Evolutionary conservation across 108 stramenopile species (phyloP), one percentile per base, ranked within the genome.

Genomic region (Schizochytrium sp.): DNA sequence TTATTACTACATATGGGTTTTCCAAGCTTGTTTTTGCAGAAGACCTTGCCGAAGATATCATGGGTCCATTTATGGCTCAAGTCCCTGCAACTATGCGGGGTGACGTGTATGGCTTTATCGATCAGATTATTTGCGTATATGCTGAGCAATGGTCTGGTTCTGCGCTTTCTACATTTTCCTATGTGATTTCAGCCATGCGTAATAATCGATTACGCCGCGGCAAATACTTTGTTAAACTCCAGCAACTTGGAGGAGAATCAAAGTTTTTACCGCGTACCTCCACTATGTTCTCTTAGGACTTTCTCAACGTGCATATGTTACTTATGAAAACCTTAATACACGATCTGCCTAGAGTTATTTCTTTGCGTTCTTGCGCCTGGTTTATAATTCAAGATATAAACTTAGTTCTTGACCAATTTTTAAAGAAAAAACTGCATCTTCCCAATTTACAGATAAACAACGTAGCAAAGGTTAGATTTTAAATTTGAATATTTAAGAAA

Each of bases 111-210:
- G 76, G 50, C n/a, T 83, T 83, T 28, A 83, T 83, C 2, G 76
- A 83, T 28, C 76, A 83, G 3, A 83, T 83, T 50, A 55, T 83
- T 49, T 49, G 76, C n/a, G 28, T 55, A n/a, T 83, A 83, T 42
- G 76, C 76, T 5, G 76, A 83, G 76, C 47, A 53, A n/a, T 83
- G 76, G 76, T 83, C 76, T 50, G 76, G 76, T n/a, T 83, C 76
- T 5, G 47, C 76, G 0, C 50, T 49, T 5, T 83, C 76, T 1
- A 83, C 76, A 17, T 83, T 83, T 55, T 83, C 76, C 50, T 83
- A 83, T 53, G 47, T 55, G 50, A 83, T 83, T 83, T 83, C 76
- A 5, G 76, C 76, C 10, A 83, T 83, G 76, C 76, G 76, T 10
- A 83, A 83, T 50, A 49, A 55, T 5, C 76, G 76, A 5, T 1